Conservation (phyloP, 2,329 filamentous ascomycete genomes). For the Biscogniauxia sp. region DNA sequence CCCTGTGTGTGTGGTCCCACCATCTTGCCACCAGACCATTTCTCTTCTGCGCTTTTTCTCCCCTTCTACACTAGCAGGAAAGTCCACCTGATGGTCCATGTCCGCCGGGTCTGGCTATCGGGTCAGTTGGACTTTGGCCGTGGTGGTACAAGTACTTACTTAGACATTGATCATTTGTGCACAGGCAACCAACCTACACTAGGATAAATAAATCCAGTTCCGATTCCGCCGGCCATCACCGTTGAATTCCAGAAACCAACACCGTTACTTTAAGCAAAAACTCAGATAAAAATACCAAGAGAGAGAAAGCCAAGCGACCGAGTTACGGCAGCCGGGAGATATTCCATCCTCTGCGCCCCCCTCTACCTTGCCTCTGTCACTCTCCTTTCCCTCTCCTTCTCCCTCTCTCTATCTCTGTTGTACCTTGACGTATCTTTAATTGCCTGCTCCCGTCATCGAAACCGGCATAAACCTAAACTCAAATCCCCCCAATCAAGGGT, state of each 20-base stretch:
- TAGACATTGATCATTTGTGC: neutral
- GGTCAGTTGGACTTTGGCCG: neutral
- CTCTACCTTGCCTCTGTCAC: too few relatives aligned
- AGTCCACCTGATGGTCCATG: neutral
- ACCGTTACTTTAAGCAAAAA: neutral
- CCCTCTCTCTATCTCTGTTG: too few relatives aligned
- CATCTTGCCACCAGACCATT: neutral
- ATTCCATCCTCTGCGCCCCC: neutral
- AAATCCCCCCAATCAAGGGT: too few relatives aligned
- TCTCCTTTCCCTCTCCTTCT: too few relatives aligned
- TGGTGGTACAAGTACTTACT: neutral
- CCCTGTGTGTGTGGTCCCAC: neutral
- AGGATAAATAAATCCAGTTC: too few relatives aligned
- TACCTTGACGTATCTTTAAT: too few relatives aligned
- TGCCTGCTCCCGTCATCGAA: neutral
- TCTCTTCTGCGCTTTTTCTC: neutral
- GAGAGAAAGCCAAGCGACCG: neutral
- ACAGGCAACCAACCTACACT: neutral
- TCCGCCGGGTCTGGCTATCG: neutral
- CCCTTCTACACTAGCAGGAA: neutral
- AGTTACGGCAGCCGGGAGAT: neutral
- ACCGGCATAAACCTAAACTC: neutral
- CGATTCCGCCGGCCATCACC: neutral
- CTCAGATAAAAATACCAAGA: neutral
- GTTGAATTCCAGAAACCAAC: neutral